Evolutionary conservation across 2,329 filamentous ascomycete genomes (phyloP).

Genomic region (Fusarium protoensiforme): DNA sequence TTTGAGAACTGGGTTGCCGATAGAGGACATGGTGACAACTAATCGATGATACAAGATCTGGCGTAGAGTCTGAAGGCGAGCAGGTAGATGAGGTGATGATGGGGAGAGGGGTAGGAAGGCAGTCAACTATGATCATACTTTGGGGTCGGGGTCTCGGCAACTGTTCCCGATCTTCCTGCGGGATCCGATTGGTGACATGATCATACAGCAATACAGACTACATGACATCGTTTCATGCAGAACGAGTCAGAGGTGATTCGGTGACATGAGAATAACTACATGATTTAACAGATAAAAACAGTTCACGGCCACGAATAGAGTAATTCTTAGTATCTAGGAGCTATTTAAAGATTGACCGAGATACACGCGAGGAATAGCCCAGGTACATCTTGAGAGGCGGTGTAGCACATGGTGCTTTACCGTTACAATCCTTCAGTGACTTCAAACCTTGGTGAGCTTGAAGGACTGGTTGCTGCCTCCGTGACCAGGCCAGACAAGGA

Average conservation of each 20-base stretch:
- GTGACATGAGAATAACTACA: no score
- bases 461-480: neutral
- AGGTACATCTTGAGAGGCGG: neutral
- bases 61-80: neutral
- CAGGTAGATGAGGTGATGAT: neutral
- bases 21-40: neutral
- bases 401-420: no score
- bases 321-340: neutral
- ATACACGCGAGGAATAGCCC: neutral
- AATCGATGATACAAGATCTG: neutral
- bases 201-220: neutral
- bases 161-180: neutral
- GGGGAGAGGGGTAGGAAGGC: neutral
- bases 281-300: neutral
- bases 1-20: slow-evolving; percentile 64
- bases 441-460: neutral
- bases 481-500: neutral
- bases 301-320: neutral
- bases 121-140: neutral
- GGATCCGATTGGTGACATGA: neutral
- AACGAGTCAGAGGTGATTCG: accelerated
- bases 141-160: neutral
- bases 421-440: neutral
- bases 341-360: neutral
- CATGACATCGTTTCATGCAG: accelerated